Percentiles rank a stretch among this genome's conserved stretches.
Conservation (phyloP, 345 rosid species). For the Bretschneidera sinensis region DNA sequence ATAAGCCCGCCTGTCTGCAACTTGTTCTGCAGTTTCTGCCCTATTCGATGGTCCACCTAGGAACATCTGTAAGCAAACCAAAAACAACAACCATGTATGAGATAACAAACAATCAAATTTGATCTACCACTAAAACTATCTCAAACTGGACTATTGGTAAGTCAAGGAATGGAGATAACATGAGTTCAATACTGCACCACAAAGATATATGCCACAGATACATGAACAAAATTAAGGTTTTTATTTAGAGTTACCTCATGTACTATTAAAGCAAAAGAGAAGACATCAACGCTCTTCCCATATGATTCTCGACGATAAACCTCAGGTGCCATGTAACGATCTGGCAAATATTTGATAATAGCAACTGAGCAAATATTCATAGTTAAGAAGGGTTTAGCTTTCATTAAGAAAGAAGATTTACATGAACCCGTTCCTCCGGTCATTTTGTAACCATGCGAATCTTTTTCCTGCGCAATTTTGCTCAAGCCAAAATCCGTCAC, state of each 20-base stretch:
- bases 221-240: background rate
- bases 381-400: constrained; percentile 8
- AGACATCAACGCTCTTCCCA: constrained; percentile 64
- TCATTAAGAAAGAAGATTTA: constrained; percentile 12
- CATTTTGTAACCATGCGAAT: constrained; percentile 50
- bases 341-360: constrained; percentile 21
- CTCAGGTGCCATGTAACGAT: constrained; percentile 74
- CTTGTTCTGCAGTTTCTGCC: constrained; percentile 38
- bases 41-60: constrained; percentile 48
- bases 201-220: background rate
- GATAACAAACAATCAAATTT: background rate
- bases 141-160: too few species aligned
- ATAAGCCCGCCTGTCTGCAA: constrained; percentile 64
- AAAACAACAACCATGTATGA: background rate
- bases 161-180: too few species aligned
- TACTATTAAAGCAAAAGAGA: constrained; percentile 53
- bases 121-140: too few species aligned
- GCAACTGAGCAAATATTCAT: constrained; percentile 8
- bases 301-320: constrained; percentile 66
- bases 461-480: constrained; percentile 55
- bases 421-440: constrained; percentile 67
- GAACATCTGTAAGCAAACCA: constrained; percentile 38
- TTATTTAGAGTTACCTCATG: constrained; percentile 40
- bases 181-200: too few species aligned
- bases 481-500: constrained; percentile 71